Evolutionary conservation across 2,329 filamentous ascomycete species (phyloP).

Genomic region (Pezicula neosporulosa): DNA sequence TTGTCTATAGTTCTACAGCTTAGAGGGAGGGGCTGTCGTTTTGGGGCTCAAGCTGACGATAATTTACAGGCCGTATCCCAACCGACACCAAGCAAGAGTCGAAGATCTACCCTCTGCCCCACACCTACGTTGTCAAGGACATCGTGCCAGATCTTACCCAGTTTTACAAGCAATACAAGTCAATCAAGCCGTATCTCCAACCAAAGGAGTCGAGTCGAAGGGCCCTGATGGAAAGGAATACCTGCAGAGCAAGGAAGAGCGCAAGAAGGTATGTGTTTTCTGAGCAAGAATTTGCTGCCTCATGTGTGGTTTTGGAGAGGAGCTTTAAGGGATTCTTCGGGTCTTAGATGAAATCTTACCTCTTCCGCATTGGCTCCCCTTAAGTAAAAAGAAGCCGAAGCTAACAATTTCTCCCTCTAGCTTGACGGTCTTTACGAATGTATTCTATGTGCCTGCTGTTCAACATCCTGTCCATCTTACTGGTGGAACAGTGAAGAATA

Average conservation of each 20-base stretch:
- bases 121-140: constrained; percentile 99
- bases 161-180: constrained; percentile 99
- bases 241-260: constrained; percentile 86
- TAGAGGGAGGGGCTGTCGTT: no score
- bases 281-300: constrained; percentile 54
- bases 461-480: constrained; percentile 98
- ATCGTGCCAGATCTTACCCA: constrained; percentile 95
- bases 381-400: no score
- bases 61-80: constrained; percentile 77
- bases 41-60: no score
- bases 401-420: constrained; percentile 24
- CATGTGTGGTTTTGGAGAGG: no score
- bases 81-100: constrained; percentile 75
- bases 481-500: constrained; percentile 99
- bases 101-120: constrained; percentile 96
- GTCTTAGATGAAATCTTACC: no score
- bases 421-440: constrained; percentile 98
- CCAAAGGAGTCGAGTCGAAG: constrained; percentile 80
- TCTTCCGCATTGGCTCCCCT: no score
- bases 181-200: constrained; percentile 98
- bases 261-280: constrained; percentile 93
- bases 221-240: constrained; percentile 80
- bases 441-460: constrained; percentile 99
- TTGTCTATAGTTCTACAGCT: not conserved
- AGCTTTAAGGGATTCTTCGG: no score